Evolutionary conservation across 1,284 basidiomycete genomes (phyloP), one percentile per base, ranked within the genome.

Genomic region (Ustilago trichophora): DNA sequence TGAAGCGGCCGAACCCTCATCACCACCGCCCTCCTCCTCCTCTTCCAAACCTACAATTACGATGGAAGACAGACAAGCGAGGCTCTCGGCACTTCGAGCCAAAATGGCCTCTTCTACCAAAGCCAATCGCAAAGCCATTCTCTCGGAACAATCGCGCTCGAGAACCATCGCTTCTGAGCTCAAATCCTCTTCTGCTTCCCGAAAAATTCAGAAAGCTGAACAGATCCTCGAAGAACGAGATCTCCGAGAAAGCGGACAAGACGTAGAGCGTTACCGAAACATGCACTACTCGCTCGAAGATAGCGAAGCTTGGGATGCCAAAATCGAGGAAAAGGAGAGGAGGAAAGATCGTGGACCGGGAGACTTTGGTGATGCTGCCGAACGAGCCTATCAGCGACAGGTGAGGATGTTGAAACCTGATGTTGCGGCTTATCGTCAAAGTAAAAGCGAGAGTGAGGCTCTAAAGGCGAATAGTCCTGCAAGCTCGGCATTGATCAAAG

Each of bases 201-300:
- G 72, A 35, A 78, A 78, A 37, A 44, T 81, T 1, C 51, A 62
- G 8, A 76, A 97, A 25, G 93, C 93, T 0, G 93, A 95, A 81
- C 88, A 85, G n/a, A 82, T 97, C 60, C 87, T 93, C 9, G 84
- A 88, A 66, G 93, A 94, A 83, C 88, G 90, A 3, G 91, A 95
- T 69, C 91, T 93, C 0, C 89, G 90, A 77, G 93, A 93, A 62
- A 85, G 86, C 1, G 95, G 94, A 12, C 91, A 85, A 69, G 86
- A 88, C 76, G 70, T 86, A 16, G 86, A 87, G 73, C 85, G 93
- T 53, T 86, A 87, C 75, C 92, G 92, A 85, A 92, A 92, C 76
- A 95, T 92, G 92, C 88, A 91, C 75, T 97, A 91, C 84, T 91
- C 89, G 19, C 90, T 96, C 52, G 93, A 96, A 83, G 92, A 96